Evolutionary conservation across 805 yeast species (phyloP).

Genomic region (Candida vartiovaarae): DNA sequence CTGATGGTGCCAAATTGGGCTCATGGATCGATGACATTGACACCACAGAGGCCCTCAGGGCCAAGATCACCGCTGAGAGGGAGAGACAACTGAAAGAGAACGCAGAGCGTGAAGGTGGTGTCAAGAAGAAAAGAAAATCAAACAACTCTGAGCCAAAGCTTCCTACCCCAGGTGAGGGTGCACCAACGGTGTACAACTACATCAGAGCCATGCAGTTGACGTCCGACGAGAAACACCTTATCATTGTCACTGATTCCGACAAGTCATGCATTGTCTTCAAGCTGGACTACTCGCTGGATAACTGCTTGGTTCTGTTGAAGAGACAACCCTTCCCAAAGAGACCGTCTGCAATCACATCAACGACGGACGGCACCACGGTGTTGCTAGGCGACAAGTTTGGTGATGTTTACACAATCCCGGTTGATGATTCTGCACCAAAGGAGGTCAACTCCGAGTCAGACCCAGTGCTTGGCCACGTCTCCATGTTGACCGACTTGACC

Average conservation of each 20-base stretch:
- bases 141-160: conserved; percentile 39
- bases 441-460: conserved; percentile 37
- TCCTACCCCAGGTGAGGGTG: conserved; percentile 62
- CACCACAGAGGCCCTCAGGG: conserved; percentile 36
- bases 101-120: conserved; percentile 27
- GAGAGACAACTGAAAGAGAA: conserved; percentile 23
- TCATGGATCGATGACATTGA: conserved; percentile 59
- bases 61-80: conserved; percentile 38
- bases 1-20: conserved; percentile 39
- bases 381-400: conserved; percentile 93
- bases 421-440: conserved; percentile 30
- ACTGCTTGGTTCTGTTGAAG: conserved; percentile 44
- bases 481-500: conserved; percentile 81
- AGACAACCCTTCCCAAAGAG: conserved; percentile 84
- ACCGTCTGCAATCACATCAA: conserved; percentile 79
- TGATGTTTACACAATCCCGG: conserved; percentile 68
- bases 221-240: conserved; percentile 44
- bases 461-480: conserved; percentile 92
- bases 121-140: conserved; percentile 28
- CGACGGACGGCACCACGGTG: conserved; percentile 49
- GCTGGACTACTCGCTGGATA: conserved; percentile 23
- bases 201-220: conserved; percentile 57
- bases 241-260: conserved; percentile 75
- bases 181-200: conserved; percentile 59
- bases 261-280: conserved; percentile 66